These are phyloP conservation scores for Rhododendron henanense DNA, from an alignment of 148 eudicot species.

Conservation along the genomic window DNA sequence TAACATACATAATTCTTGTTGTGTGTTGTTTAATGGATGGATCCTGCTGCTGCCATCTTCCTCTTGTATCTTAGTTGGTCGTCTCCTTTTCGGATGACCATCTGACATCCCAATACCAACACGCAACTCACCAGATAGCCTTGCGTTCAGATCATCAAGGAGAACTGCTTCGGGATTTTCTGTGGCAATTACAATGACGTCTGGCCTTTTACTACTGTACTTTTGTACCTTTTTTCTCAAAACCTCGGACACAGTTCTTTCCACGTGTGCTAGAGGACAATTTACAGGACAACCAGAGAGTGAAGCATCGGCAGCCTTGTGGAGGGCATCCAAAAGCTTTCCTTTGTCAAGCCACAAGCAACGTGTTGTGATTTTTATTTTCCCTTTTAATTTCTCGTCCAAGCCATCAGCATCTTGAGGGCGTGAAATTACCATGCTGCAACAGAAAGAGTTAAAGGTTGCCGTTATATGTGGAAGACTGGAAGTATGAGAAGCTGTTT, in stretches of 20 bases:
- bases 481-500: background rate
- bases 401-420: slow-evolving; percentile 48
- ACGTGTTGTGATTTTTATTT: slow-evolving; percentile 91
- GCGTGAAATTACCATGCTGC: slow-evolving; percentile 90
- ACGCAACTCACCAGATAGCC: slow-evolving; percentile 57
- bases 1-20: slow-evolving; percentile 14
- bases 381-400: slow-evolving; percentile 63
- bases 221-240: slow-evolving; percentile 89
- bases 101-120: slow-evolving; percentile 33
- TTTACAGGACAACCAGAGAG: slow-evolving; percentile 82
- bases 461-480: slow-evolving; percentile 5
- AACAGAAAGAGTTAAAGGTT: slow-evolving; percentile 19
- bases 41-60: slow-evolving; percentile 27
- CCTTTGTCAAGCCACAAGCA: slow-evolving; percentile 99
- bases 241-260: slow-evolving; percentile 84
- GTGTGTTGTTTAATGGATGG: slow-evolving; percentile 19
- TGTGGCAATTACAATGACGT: slow-evolving; percentile 76
- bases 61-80: slow-evolving; percentile 21
- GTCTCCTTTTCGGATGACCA: slow-evolving; percentile 42
- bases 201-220: slow-evolving; percentile 92
- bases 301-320: slow-evolving; percentile 91
- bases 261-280: slow-evolving; percentile 85
- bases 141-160: slow-evolving; percentile 67
- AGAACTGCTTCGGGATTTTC: slow-evolving; percentile 81
- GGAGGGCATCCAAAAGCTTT: slow-evolving; percentile 91